A percentile compares a stretch with the other conserved stretches of the same genome.
phyloP scores from a whole-genome alignment of 352 stramenopile species.

The Phytophthora pistaciae region DNA sequence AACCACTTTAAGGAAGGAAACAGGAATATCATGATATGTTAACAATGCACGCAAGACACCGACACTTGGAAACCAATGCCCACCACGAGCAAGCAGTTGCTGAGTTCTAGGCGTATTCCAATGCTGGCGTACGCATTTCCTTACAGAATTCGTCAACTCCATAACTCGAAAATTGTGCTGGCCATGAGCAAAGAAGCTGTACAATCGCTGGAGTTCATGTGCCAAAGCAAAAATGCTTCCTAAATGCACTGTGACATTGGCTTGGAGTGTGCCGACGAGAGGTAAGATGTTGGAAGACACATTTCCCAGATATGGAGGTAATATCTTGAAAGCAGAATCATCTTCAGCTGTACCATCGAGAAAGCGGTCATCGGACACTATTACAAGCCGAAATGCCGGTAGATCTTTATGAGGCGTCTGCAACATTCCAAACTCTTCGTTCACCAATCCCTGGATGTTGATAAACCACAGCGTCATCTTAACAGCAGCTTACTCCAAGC shows the following conservation, averaged over 20 bases:
- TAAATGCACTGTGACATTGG: slow-evolving; percentile 49
- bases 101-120: slow-evolving; percentile 46
- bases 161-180: slow-evolving; percentile 3
- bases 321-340: neutral
- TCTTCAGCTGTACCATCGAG: slow-evolving; percentile 25
- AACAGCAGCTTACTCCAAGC: neutral
- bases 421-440: slow-evolving; percentile 18
- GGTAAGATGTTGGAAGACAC: slow-evolving; percentile 40
- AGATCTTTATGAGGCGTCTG: slow-evolving; percentile 40
- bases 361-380: slow-evolving; percentile 34
- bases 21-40: slow-evolving; percentile 35
- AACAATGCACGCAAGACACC: slow-evolving; percentile 49
- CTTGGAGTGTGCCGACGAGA: slow-evolving; percentile 25
- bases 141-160: slow-evolving; percentile 30
- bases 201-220: slow-evolving; percentile 42
- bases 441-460: slow-evolving; percentile 31
- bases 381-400: slow-evolving; percentile 40
- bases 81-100: slow-evolving; percentile 43
- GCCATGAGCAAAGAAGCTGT: slow-evolving; percentile 20
- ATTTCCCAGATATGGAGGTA: slow-evolving; percentile 38
- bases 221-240: slow-evolving; percentile 39
- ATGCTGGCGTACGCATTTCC: slow-evolving; percentile 50
- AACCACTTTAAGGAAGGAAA: slow-evolving; percentile 40
- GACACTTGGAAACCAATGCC: slow-evolving; percentile 55
- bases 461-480: neutral